Percentiles rank a stretch among this genome's conserved stretches.
These are phyloP conservation scores for Pseudocercospora ulei DNA, from an alignment of 2,329 filamentous ascomycete genomes.

Conservation along the genomic window DNA sequence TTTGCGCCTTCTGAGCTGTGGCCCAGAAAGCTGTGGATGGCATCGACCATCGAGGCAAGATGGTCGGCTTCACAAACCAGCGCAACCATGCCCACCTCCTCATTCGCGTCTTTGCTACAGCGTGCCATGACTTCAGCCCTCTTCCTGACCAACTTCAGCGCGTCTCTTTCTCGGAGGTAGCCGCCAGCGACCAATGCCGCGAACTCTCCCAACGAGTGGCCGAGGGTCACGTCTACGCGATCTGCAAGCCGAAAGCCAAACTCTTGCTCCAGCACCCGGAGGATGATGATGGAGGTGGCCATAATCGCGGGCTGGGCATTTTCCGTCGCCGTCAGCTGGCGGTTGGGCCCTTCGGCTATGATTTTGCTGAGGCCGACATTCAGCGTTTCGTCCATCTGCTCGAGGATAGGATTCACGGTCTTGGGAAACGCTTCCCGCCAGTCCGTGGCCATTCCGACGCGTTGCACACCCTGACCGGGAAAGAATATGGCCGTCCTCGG, in stretches of 20 bases:
- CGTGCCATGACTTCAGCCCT: conserved; percentile 76
- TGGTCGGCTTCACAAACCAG: conserved; percentile 77
- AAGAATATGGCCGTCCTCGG: conserved; percentile 36
- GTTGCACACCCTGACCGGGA: conserved; percentile 35
- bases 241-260: conserved; percentile 65
- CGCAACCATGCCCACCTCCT: conserved; percentile 88
- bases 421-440: conserved; percentile 80
- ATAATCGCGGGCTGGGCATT: conserved; percentile 94
- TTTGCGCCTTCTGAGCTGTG: conserved; percentile 55
- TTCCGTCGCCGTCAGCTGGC: conserved; percentile 65
- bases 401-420: conserved; percentile 64
- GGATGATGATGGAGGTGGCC: conserved; percentile 82
- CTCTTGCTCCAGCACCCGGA: conserved; percentile 75
- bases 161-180: conserved; percentile 67
- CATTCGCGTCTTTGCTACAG: conserved; percentile 57
- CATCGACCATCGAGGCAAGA: conserved; percentile 57
- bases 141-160: conserved; percentile 63
- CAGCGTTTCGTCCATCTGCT: conserved; percentile 74
- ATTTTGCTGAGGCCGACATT: conserved; percentile 64
- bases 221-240: conserved; percentile 70
- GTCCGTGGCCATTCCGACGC: conserved; percentile 42
- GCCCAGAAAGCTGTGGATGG: conserved; percentile 70
- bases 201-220: conserved; percentile 88
- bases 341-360: conserved; percentile 71
- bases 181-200: conserved; percentile 78